Percentiles rank a stretch among this genome's conserved stretches.
phyloP scores from a whole-genome alignment of 176 grass and related monocot species.

The Panicum miliaceum region DNA sequence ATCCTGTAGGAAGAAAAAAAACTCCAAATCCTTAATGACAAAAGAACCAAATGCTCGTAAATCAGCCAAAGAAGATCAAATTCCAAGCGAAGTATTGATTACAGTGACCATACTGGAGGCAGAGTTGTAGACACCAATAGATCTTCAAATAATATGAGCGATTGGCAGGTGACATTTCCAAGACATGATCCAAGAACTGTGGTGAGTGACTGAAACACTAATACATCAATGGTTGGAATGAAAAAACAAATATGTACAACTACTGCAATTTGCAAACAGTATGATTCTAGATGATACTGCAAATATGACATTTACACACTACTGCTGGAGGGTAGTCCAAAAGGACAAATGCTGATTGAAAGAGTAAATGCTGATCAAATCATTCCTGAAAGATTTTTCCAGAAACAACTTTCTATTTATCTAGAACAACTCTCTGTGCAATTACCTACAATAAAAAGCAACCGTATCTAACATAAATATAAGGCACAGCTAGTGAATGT shows the following conservation, averaged over 20 bases:
- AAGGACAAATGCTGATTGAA: neutral
- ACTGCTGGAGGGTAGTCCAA: slow-evolving; percentile 12
- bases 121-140: slow-evolving; percentile 91
- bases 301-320: slow-evolving; percentile 9
- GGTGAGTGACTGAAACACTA: slow-evolving; percentile 79
- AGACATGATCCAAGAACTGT: slow-evolving; percentile 78
- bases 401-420: neutral
- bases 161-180: slow-evolving; percentile 67
- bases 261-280: slow-evolving; percentile 21
- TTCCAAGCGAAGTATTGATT: slow-evolving; percentile 20
- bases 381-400: neutral
- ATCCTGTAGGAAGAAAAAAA: slow-evolving; percentile 59
- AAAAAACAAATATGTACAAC: slow-evolving; percentile 31
- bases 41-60: slow-evolving; percentile 17
- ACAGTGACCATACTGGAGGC: slow-evolving; percentile 62
- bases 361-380: slow-evolving; percentile 1
- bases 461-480: neutral
- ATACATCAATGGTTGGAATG: slow-evolving; percentile 57
- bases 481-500: neutral
- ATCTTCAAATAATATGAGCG: slow-evolving; percentile 88
- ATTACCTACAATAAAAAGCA: slow-evolving; percentile 17
- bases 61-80: slow-evolving; percentile 34
- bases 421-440: neutral
- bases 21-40: slow-evolving; percentile 28
- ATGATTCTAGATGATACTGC: slow-evolving; percentile 29